Conservation (phyloP, 1,284 basidiomycete genomes). For the Cystobasidium pallidum region DNA sequence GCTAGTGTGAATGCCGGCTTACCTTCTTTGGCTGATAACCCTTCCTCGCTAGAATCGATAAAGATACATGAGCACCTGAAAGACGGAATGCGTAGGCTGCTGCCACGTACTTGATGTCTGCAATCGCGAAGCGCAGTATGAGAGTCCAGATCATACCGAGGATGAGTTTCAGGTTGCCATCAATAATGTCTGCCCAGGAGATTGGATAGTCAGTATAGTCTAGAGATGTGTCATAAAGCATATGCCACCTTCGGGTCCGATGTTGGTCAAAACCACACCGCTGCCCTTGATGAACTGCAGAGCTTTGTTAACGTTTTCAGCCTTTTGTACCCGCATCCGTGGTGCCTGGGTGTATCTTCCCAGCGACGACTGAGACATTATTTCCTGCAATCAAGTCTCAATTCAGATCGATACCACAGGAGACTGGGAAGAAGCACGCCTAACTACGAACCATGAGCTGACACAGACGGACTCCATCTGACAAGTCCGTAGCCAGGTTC, state of each 20-base stretch:
- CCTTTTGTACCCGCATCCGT: slow-evolving; percentile 90
- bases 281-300: slow-evolving; percentile 91
- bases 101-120: slow-evolving; percentile 81
- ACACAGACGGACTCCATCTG: slow-evolving; percentile 91
- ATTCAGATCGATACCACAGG: slow-evolving; percentile 1
- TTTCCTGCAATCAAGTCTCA: slow-evolving; percentile 66
- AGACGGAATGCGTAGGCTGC: not conserved
- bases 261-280: slow-evolving; percentile 95
- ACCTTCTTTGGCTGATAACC: slow-evolving; percentile 90
- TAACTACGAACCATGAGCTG: slow-evolving; percentile 70
- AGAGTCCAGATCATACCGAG: slow-evolving; percentile 99
- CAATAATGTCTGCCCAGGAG: slow-evolving; percentile 92
- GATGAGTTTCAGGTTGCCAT: slow-evolving; percentile 95
- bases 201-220: no score
- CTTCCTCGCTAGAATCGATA: slow-evolving; percentile 75
- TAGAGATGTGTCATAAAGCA: no score
- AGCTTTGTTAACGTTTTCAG: slow-evolving; percentile 96
- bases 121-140: slow-evolving; percentile 94
- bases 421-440: no score
- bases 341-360: slow-evolving; percentile 78
- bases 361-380: slow-evolving; percentile 65
- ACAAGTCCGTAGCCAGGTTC: slow-evolving; percentile 85
- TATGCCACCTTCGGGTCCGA: slow-evolving; percentile 81
- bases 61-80: not conserved
- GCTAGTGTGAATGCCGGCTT: not conserved